phyloP scores from a whole-genome alignment of 1,139 yeast genomes.

The Suhomyces coccinellae region DNA sequence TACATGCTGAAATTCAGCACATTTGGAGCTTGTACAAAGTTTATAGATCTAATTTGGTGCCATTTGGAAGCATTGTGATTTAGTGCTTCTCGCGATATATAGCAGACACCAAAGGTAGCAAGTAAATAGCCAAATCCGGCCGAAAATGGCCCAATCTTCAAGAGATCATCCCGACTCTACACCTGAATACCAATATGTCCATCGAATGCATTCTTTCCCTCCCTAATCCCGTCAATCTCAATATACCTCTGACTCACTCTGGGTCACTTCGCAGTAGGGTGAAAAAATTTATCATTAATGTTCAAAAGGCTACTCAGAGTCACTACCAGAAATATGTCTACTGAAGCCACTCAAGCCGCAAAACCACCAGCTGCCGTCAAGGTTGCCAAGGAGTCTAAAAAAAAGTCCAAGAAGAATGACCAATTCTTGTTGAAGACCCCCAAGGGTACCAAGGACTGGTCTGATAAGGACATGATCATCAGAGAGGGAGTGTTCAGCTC shows the following conservation, averaged over 20 bases:
- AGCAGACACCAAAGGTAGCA: no score
- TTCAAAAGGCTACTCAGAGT: conserved; percentile 14
- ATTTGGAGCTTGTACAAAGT: no score
- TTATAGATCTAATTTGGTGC: no score
- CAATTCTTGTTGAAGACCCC: conserved; percentile 84
- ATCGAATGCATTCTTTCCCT: not conserved
- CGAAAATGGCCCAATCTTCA: no score
- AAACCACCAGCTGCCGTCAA: conserved; percentile 15
- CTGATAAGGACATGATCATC: conserved; percentile 94
- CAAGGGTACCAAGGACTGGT: conserved; percentile 98
- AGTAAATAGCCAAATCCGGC: no score
- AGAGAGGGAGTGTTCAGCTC: conserved; percentile 83
- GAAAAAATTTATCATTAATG: conserved; percentile 11
- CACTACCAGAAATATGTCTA: conserved; percentile 25
- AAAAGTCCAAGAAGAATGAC: conserved; percentile 36
- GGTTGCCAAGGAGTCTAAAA: conserved; percentile 19
- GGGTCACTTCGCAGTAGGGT: conserved; percentile 1
- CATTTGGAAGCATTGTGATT: no score
- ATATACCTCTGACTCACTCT: not conserved
- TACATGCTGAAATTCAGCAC: no score
- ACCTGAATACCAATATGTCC: not conserved
- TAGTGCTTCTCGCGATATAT: no score
- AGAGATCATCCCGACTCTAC: no score
- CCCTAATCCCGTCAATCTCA: not conserved
- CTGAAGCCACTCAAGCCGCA: conserved; percentile 13